These are phyloP conservation scores for Auriculariales sp. DNA, from an alignment of 768 basidiomycete genomes.

Conservation along the genomic window DNA sequence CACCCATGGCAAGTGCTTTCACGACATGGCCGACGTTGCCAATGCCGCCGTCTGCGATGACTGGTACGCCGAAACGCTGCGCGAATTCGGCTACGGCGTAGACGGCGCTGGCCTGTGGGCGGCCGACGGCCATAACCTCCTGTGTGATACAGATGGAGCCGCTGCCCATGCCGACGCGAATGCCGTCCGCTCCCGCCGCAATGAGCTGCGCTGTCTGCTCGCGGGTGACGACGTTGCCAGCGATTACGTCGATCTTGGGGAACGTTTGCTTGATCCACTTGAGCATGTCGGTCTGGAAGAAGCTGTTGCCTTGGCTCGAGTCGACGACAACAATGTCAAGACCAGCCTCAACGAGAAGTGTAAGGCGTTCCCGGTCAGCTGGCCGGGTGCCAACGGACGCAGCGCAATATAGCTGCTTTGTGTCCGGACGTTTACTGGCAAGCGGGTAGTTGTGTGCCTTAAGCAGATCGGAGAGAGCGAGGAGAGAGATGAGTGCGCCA, in stretches of 20 bases:
- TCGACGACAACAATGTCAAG: slow-evolving; percentile 91
- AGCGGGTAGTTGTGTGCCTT: slow-evolving; percentile 96
- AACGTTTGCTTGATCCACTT: slow-evolving; percentile 78
- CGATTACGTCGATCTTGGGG: slow-evolving; percentile 83
- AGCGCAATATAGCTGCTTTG: slow-evolving; percentile 92
- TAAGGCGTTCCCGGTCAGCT: slow-evolving; percentile 72
- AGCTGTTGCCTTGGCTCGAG: slow-evolving; percentile 92
- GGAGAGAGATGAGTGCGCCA: slow-evolving; percentile 62
- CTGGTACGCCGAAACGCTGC: slow-evolving; percentile 83
- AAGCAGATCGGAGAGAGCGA: slow-evolving; percentile 91
- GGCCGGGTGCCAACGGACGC: slow-evolving; percentile 91
- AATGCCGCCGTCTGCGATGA: slow-evolving; percentile 93
- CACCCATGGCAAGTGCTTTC: slow-evolving; percentile 89
- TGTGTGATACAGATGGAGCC: slow-evolving; percentile 99
- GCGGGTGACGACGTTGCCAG: slow-evolving; percentile 95
- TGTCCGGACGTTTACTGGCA: slow-evolving; percentile 78
- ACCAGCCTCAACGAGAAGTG: slow-evolving; percentile 80
- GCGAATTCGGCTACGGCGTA: slow-evolving; percentile 91
- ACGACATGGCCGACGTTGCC: slow-evolving; percentile 94
- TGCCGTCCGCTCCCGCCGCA: slow-evolving; percentile 86
- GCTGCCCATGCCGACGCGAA: slow-evolving; percentile 94
- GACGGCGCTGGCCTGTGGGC: slow-evolving; percentile 98
- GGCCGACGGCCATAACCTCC: slow-evolving; percentile 97
- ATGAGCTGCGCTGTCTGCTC: slow-evolving; percentile 94
- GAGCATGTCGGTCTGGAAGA: slow-evolving; percentile 90